phyloP scores from a whole-genome alignment of 73 alveolate genomes.

The Uronychia setigera region DNA sequence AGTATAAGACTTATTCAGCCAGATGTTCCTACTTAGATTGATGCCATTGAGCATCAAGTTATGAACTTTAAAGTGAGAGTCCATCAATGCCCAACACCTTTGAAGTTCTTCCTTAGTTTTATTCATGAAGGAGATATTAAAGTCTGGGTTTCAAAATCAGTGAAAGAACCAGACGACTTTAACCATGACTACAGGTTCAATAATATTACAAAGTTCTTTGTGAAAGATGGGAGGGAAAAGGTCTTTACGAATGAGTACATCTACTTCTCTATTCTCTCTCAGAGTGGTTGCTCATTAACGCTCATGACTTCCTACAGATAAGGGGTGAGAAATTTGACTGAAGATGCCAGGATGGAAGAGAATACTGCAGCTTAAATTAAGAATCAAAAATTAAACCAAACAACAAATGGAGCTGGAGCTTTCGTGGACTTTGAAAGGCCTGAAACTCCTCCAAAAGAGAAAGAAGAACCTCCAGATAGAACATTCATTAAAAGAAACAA shows the following conservation, averaged over 20 bases:
- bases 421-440: not conserved
- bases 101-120: not conserved
- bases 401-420: not conserved
- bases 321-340: not conserved
- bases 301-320: not conserved
- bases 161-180: not conserved
- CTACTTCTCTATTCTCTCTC: not conserved
- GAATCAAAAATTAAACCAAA: not conserved
- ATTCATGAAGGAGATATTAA: not conserved
- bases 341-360: not conserved
- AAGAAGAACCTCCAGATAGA: not conserved
- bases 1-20: not conserved
- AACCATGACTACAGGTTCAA: not conserved
- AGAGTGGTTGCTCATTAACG: not conserved
- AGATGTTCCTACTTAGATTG: not conserved
- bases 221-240: not conserved
- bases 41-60: not conserved
- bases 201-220: not conserved
- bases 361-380: not conserved
- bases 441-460: not conserved
- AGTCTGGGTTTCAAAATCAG: not conserved
- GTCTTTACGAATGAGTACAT: not conserved
- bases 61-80: not conserved
- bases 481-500: not conserved
- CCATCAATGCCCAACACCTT: not conserved